These are phyloP conservation scores for Priceomyces melissophilus DNA, from an alignment of 805 yeast genomes.

Conservation along the genomic window DNA sequence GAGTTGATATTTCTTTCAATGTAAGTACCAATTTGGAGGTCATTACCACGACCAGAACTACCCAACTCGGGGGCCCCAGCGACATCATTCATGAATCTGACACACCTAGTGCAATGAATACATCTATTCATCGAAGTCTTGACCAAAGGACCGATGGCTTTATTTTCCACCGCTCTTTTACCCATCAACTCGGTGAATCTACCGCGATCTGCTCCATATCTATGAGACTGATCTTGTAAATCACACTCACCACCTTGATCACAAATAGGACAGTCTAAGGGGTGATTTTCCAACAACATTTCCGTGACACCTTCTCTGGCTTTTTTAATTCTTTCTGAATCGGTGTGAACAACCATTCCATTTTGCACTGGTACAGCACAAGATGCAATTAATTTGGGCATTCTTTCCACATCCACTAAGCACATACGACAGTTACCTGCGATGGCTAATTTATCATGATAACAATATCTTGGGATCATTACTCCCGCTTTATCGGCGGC, in stretches of 20 bases:
- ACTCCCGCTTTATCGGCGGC: conserved; percentile 92
- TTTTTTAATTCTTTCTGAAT: conserved; percentile 71
- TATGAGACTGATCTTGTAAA: conserved; percentile 79
- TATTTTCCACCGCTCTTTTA: conserved; percentile 87
- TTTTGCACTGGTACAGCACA: conserved; percentile 90
- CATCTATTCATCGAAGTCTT: conserved; percentile 92
- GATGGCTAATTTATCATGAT: conserved; percentile 84
- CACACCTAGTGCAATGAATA: conserved; percentile 90
- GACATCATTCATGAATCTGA: conserved; percentile 82
- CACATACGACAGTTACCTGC: conserved; percentile 96
- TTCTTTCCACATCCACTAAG: conserved; percentile 82
- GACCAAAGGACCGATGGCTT: conserved; percentile 84
- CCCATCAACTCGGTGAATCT: conserved; percentile 79
- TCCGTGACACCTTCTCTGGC: conserved; percentile 91
- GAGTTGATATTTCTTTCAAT: conserved; percentile 80
- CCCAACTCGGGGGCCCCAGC: conserved; percentile 94
- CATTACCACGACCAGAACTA: conserved; percentile 86
- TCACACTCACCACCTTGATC: conserved; percentile 96
- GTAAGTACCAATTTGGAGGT: conserved; percentile 87
- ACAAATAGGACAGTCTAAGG: conserved; percentile 88
- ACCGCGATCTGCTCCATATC: conserved; percentile 85
- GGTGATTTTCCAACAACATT: conserved; percentile 84
- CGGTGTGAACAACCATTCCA: conserved; percentile 84
- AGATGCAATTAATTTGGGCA: conserved; percentile 86
- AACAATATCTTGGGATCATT: conserved; percentile 83